Evolutionary conservation across 2,329 filamentous ascomycete genomes (phyloP).

Genomic region (Diaporthe capsici): DNA sequence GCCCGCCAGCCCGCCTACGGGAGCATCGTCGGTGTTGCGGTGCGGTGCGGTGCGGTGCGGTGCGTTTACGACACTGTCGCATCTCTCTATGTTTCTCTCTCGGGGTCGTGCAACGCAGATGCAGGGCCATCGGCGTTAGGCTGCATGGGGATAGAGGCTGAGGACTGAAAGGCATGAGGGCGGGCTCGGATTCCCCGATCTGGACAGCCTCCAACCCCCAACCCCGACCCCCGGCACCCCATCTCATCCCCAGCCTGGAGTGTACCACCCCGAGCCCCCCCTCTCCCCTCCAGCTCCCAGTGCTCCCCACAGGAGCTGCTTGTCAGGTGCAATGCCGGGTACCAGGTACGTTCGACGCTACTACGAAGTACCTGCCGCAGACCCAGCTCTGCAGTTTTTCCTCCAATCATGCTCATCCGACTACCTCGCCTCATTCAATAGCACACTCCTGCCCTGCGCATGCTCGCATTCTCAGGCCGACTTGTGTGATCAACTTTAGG

Average conservation of each 20-base stretch:
- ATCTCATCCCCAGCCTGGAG: neutral
- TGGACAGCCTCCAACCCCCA: slow-evolving; percentile 1
- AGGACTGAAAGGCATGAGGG: neutral
- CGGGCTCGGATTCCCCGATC: slow-evolving; percentile 22
- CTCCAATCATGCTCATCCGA: slow-evolving; percentile 2
- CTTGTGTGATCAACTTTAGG: neutral
- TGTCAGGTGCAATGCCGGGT: neutral
- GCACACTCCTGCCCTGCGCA: too few relatives aligned
- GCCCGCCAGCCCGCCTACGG: neutral
- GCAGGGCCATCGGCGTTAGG: slow-evolving; percentile 8
- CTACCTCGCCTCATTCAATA: too few relatives aligned
- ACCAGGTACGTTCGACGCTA: neutral
- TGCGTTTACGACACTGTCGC: neutral
- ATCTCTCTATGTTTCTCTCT: neutral
- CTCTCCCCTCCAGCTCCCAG: neutral
- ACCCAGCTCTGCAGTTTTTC: neutral
- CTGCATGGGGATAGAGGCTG: slow-evolving; percentile 1
- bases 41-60: neutral
- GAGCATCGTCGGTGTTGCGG: slow-evolving; percentile 1
- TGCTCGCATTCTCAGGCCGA: neutral
- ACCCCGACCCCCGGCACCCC: neutral
- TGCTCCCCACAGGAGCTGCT: neutral
- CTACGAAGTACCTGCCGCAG: neutral
- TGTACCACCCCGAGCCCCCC: too few relatives aligned
- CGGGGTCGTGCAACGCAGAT: neutral